These are phyloP conservation scores for Schizonepeta tenuifolia DNA, from an alignment of 257 asterid species.

Conservation along the genomic window DNA sequence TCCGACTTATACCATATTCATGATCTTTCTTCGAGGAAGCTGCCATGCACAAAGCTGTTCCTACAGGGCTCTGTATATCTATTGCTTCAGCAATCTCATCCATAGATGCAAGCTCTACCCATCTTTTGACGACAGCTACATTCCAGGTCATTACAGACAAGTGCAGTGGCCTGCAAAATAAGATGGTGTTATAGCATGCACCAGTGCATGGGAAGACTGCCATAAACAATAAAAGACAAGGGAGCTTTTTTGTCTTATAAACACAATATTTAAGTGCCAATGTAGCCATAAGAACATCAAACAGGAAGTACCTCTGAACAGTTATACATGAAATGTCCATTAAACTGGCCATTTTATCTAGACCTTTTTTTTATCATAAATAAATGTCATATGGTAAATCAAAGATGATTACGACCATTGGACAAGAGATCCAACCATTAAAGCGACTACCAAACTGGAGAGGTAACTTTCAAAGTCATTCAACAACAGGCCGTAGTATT, in stretches of 20 bases:
- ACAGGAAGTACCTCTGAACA: slow-evolving; percentile 10
- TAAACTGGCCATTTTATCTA: not conserved
- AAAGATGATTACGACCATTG: not conserved
- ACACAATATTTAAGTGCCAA: slow-evolving; percentile 3
- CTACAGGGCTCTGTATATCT: slow-evolving; percentile 85
- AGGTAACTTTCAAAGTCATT: slow-evolving; percentile 8
- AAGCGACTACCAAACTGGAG: not conserved
- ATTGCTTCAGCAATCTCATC: slow-evolving; percentile 81
- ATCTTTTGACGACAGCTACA: slow-evolving; percentile 84
- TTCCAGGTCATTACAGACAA: slow-evolving; percentile 89
- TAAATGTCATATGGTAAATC: not conserved
- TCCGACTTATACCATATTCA: slow-evolving; percentile 70
- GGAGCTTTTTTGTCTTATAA: not conserved
- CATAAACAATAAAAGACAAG: slow-evolving; percentile 16
- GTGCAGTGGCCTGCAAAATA: slow-evolving; percentile 85
- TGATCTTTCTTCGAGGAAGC: slow-evolving; percentile 90
- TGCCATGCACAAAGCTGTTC: slow-evolving; percentile 98
- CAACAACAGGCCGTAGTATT: slow-evolving; percentile 25
- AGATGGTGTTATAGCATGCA: slow-evolving; percentile 32
- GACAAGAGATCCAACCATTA: not conserved
- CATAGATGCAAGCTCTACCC: slow-evolving; percentile 87
- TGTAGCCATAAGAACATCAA: slow-evolving; percentile 12
- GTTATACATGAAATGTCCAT: not conserved
- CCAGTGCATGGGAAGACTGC: slow-evolving; percentile 28
- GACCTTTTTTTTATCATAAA: not conserved